phyloP scores from a whole-genome alignment of 1,284 basidiomycete genomes.

The Ganoderma multipileum region DNA sequence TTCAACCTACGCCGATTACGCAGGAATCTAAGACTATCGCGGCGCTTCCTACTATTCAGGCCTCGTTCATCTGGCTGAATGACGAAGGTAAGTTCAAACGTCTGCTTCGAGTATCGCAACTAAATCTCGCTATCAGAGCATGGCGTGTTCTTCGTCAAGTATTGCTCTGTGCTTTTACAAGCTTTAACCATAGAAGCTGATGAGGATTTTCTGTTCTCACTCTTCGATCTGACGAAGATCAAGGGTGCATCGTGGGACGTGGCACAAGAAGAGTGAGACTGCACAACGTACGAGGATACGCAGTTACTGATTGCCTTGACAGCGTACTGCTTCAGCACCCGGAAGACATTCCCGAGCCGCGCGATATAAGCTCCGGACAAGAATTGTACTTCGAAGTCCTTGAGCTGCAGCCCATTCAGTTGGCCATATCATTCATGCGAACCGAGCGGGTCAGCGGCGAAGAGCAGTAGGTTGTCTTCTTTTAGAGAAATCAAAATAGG shows the following conservation, averaged over 20 bases:
- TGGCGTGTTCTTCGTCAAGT: constrained; percentile 97
- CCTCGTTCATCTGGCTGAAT: constrained; percentile 89
- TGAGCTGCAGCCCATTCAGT: constrained; percentile 94
- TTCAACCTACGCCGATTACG: constrained; percentile 93
- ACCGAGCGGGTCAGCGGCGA: constrained; percentile 94
- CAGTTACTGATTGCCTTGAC: constrained; percentile 5
- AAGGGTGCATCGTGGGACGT: constrained; percentile 91
- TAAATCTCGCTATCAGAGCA: constrained; percentile 64
- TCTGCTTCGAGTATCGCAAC: neutral
- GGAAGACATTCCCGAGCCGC: constrained; percentile 84
- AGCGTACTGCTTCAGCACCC: constrained; percentile 84
- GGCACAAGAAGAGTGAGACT: constrained; percentile 72
- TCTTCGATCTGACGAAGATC: constrained; percentile 93
- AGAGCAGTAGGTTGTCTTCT: constrained; percentile 73
- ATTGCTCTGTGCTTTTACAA: constrained; percentile 94
- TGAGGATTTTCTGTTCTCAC: constrained; percentile 94
- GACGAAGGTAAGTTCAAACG: constrained; percentile 74
- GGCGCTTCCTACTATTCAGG: constrained; percentile 92
- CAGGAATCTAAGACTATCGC: constrained; percentile 84
- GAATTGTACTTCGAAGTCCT: constrained; percentile 97
- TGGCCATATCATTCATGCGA: constrained; percentile 96
- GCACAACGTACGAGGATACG: neutral
- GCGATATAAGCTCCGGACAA: constrained; percentile 65
- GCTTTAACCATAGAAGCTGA: constrained; percentile 96
- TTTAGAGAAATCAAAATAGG: constrained; percentile 8